A percentile compares a stretch with the other conserved stretches of the same genome.
These are phyloP conservation scores for Biscutella laevigata DNA, from an alignment of 441 rosid genomes.

Conservation along the genomic window DNA sequence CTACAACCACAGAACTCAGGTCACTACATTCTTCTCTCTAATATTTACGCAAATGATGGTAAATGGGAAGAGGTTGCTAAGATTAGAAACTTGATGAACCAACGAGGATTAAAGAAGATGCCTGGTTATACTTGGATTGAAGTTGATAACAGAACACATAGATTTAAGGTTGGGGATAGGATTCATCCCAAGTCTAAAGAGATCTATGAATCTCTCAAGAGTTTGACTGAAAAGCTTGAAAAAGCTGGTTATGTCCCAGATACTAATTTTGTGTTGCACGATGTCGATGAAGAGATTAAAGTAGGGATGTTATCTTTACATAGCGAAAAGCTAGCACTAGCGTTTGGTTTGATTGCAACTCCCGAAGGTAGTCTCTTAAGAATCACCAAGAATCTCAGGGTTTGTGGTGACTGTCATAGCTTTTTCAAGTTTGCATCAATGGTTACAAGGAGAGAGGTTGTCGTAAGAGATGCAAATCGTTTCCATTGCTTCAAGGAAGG, in stretches of 20 bases:
- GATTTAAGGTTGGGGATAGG: constrained; percentile 36
- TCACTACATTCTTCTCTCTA: constrained; percentile 43
- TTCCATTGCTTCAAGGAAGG: constrained; percentile 45
- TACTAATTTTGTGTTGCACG: constrained; percentile 37
- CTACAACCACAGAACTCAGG: constrained; percentile 38
- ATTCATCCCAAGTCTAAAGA: constrained; percentile 34
- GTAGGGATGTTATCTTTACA: constrained; percentile 27
- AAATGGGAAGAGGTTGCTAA: constrained; percentile 40
- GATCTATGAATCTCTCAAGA: constrained; percentile 30
- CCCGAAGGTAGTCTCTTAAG: constrained; percentile 31
- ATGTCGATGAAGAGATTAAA: constrained; percentile 42
- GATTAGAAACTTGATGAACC: constrained; percentile 36
- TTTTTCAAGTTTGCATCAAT: constrained; percentile 33
- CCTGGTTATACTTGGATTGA: constrained; percentile 49
- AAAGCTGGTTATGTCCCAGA: constrained; percentile 43
- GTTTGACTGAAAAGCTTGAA: constrained; percentile 33
- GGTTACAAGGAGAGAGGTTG: constrained; percentile 27
- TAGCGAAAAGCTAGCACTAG: constrained; percentile 40
- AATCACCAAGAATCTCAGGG: constrained; percentile 37
- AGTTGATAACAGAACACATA: constrained; percentile 31
- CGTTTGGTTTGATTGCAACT: constrained; percentile 31
- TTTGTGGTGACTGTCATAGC: constrained; percentile 42
- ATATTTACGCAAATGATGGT: constrained; percentile 48
- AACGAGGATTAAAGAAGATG: constrained; percentile 34
- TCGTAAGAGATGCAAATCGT: constrained; percentile 41